A percentile compares a stretch with the other conserved stretches of the same genome.
Evolutionary conservation across 371 early-diverging fungal species (phyloP).

Genomic region (Apophysomyces sp.): DNA sequence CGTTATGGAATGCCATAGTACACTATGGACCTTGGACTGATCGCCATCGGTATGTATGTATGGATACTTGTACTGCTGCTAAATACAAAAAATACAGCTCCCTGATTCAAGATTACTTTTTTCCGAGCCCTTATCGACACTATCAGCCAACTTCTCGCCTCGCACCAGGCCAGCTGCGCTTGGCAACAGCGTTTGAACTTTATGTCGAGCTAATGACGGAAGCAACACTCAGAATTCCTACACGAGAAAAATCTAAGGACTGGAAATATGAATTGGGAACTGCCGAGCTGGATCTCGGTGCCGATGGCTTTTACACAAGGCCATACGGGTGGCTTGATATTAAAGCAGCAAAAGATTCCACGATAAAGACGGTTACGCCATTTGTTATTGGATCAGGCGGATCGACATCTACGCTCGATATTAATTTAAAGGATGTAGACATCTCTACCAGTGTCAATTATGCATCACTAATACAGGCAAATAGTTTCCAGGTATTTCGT

Average conservation of each 20-base stretch:
- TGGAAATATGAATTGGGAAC: slow-evolving; percentile 55
- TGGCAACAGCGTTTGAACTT: slow-evolving; percentile 62
- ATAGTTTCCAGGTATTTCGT: slow-evolving; percentile 49
- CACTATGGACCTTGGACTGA: slow-evolving; percentile 91
- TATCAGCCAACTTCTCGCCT: slow-evolving; percentile 47
- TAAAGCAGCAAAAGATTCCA: slow-evolving; percentile 56
- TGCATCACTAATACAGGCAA: slow-evolving; percentile 55
- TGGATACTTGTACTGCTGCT: background rate
- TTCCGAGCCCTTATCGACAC: slow-evolving; percentile 68
- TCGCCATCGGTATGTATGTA: slow-evolving; percentile 61
- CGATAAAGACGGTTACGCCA: slow-evolving; percentile 61
- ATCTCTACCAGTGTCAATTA: slow-evolving; percentile 75
- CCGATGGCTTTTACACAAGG: slow-evolving; percentile 51
- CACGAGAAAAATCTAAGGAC: slow-evolving; percentile 81
- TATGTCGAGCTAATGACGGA: slow-evolving; percentile 66
- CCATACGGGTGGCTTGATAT: slow-evolving; percentile 84
- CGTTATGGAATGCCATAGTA: slow-evolving; percentile 57
- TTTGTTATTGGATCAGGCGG: slow-evolving; percentile 58
- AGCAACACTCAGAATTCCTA: slow-evolving; percentile 66
- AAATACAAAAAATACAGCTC: slow-evolving; percentile 26
- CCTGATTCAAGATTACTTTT: slow-evolving; percentile 75
- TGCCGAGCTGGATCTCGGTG: slow-evolving; percentile 35
- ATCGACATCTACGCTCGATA: slow-evolving; percentile 48
- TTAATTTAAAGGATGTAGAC: slow-evolving; percentile 50
- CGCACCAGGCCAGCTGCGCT: slow-evolving; percentile 56